A percentile compares a stretch with the other conserved stretches of the same genome.
These are phyloP conservation scores for Colletotrichum acutatum DNA, from an alignment of 2,329 filamentous ascomycete species.

Conservation along the genomic window DNA sequence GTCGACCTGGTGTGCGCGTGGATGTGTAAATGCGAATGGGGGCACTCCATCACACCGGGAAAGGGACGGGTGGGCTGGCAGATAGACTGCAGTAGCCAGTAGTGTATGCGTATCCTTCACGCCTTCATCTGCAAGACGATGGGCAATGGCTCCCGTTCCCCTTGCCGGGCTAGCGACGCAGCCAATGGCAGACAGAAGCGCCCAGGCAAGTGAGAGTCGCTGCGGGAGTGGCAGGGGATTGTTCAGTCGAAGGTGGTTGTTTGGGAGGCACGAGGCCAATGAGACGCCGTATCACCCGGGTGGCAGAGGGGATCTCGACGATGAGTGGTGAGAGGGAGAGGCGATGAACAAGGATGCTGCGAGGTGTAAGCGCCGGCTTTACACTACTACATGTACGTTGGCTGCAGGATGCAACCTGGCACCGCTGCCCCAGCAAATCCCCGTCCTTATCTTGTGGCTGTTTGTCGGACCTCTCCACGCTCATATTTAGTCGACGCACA, in stretches of 20 bases:
- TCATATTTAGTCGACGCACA: too few species aligned
- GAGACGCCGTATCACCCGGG: slow-evolving; percentile 12
- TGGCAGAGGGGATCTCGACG: slow-evolving; percentile 11
- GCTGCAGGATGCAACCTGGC: slow-evolving; percentile 12
- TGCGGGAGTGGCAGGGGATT: slow-evolving; percentile 11
- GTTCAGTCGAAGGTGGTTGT: not conserved
- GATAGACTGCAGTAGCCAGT: not conserved
- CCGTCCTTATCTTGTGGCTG: not conserved
- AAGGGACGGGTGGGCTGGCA: not conserved
- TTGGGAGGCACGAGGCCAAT: slow-evolving; percentile 5
- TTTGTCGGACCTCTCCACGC: not conserved
- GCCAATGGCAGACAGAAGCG: slow-evolving; percentile 25
- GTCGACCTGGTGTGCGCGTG: not conserved
- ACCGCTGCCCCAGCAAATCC: slow-evolving; percentile 10
- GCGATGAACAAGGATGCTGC: slow-evolving; percentile 25
- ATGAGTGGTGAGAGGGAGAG: slow-evolving; percentile 26
- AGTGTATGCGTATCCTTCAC: too few species aligned
- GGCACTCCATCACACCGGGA: not conserved
- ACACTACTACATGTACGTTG: not conserved
- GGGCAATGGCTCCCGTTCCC: slow-evolving; percentile 7
- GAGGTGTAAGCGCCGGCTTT: slow-evolving; percentile 35
- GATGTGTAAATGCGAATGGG: not conserved
- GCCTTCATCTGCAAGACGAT: not conserved
- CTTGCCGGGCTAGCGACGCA: not conserved
- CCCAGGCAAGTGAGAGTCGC: slow-evolving; percentile 29